A percentile compares a stretch with the other conserved stretches of the same genome.
Conservation (phyloP, 352 stramenopile genomes). For the Phytopythium sindhum region DNA sequence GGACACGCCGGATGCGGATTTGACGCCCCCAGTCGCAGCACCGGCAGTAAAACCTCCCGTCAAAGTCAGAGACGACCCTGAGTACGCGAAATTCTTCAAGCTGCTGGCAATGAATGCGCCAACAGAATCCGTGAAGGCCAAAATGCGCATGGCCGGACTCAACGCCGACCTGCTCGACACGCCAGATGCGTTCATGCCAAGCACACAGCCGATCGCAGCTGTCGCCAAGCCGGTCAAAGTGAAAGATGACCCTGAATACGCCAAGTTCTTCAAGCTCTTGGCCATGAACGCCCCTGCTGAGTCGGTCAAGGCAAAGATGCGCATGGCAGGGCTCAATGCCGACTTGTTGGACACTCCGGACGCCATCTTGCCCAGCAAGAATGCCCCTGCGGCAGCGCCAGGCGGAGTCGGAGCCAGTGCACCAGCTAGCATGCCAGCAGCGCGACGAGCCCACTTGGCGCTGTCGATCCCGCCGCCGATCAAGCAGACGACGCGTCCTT, state of each 20-base stretch:
- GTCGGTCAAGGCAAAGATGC: slow-evolving; percentile 70
- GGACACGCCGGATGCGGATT: slow-evolving; percentile 56
- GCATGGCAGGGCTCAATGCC: slow-evolving; percentile 46
- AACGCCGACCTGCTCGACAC: slow-evolving; percentile 69
- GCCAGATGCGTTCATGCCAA: slow-evolving; percentile 40
- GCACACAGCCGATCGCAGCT: background rate
- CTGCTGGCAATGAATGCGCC: slow-evolving; percentile 58
- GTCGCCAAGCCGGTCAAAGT: slow-evolving; percentile 31
- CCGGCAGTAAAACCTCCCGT: slow-evolving; percentile 12
- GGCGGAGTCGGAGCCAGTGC: slow-evolving; percentile 3
- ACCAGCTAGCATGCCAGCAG: slow-evolving; percentile 15
- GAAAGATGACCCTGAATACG: slow-evolving; percentile 62
- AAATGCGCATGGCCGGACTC: slow-evolving; percentile 64
- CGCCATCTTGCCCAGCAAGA: slow-evolving; percentile 24
- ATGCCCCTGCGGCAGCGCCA: slow-evolving; percentile 4
- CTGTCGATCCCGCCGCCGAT: slow-evolving; percentile 60
- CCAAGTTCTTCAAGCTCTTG: slow-evolving; percentile 74
- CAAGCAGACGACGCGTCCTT: slow-evolving; percentile 58
- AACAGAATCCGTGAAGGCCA: slow-evolving; percentile 46
- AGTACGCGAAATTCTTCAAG: slow-evolving; percentile 76
- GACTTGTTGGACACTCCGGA: slow-evolving; percentile 64
- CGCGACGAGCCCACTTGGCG: slow-evolving; percentile 42
- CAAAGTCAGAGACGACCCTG: slow-evolving; percentile 57
- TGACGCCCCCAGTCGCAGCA: slow-evolving; percentile 18
- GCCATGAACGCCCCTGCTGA: slow-evolving; percentile 55